Percentiles rank a stretch among this genome's conserved stretches.
Evolutionary conservation across 306 rosid species (phyloP).

Genomic region (Ziziphus jujuba): DNA sequence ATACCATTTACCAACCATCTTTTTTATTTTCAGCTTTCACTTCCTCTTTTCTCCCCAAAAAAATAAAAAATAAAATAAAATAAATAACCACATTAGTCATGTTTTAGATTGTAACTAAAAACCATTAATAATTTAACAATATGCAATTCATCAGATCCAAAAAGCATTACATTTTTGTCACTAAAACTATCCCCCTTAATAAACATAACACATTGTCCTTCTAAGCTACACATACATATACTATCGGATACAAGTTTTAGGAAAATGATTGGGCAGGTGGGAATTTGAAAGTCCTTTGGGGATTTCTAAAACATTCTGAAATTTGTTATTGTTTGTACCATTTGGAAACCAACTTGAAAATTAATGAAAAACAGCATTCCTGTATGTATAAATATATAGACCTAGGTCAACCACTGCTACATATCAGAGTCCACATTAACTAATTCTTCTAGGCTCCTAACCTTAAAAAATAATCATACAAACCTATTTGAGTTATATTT

Average conservation of each 20-base stretch:
- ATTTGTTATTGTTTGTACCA: slow-evolving; percentile 2
- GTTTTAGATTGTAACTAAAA: no score
- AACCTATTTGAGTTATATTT: slow-evolving; percentile 13
- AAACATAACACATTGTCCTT: no score
- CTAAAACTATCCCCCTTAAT: no score
- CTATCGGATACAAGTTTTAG: background rate
- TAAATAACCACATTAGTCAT: no score
- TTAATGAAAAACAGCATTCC: background rate
- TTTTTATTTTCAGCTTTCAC: no score
- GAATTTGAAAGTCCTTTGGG: background rate
- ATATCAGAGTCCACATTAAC: background rate
- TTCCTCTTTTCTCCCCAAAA: no score
- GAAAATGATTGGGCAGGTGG: background rate
- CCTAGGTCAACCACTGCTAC: slow-evolving; percentile 20
- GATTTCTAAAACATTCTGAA: background rate
- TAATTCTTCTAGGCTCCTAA: slow-evolving; percentile 5
- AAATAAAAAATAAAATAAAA: no score
- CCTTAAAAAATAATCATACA: background rate
- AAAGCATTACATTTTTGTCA: no score
- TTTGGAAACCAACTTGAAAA: slow-evolving; percentile 19
- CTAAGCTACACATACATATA: no score
- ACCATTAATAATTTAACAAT: no score
- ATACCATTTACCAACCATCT: background rate
- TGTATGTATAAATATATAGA: background rate
- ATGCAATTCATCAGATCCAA: no score